Base-by-base conservation (phyloP, 768 basidiomycete species). In the Hysterangium stoloniferum region DNA sequence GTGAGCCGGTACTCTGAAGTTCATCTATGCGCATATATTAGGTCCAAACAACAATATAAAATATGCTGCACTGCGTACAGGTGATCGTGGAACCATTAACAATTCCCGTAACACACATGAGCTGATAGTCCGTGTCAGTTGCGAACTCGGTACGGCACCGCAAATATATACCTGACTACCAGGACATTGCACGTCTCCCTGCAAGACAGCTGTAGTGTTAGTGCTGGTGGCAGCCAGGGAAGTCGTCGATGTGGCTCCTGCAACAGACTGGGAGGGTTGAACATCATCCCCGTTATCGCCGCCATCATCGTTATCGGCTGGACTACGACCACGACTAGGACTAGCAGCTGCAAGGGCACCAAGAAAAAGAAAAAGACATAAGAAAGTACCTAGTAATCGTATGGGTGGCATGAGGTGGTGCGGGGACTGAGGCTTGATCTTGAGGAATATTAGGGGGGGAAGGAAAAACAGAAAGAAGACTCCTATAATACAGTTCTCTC, bases 101-200 rank as follows among this genome's bases (percentile, higher is more conserved):
- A 11, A 67, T 67, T 5, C 71, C 77, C 15, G 66, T 60, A 35
- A 79, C 61, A 54, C 77, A 79, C 71, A 79, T 73, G 6, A 62
- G 55, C 74, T 77, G 27, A 25, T 37, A 4, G 20, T 37, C 22
- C 9, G 22, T 29, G 40, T 48, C 2, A 20, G 24, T 24, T 19
- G 6, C 35, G 17, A 25, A 49, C 7, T 34, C 24, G 25, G 31
- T 35, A n/a, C 28, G 4, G 9, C n/a, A 34, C 27, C 15, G 11
- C 15, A 20, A 51, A 5, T 1, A 20, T 19, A 1, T 25, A 41
- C 38, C 15, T 41, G 24, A 42, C 40, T 48, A 24, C 38, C 38
- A n/a, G 37, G 49, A 28, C 49, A 51, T 42, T 51, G 49, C 28
- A 6, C 32, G 35, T 51, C 49, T 1, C 49, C 49, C 29, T 28